Conservation (phyloP, 495 filamentous ascomycete species). For the Penicillium waksmanii region DNA sequence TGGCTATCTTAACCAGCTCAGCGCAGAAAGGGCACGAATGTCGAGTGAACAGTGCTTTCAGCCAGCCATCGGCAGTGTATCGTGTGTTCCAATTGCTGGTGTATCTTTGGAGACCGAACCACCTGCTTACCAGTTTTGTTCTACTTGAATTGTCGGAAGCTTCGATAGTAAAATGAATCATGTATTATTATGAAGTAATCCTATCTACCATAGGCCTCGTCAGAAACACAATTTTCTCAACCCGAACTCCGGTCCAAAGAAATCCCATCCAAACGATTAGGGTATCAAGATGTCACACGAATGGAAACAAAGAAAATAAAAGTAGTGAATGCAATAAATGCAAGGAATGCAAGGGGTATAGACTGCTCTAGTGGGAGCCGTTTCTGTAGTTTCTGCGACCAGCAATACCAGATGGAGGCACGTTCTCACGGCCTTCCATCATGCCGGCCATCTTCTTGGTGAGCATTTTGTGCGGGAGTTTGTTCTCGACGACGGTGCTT, state of each 20-base stretch:
- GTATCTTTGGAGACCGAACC: not conserved
- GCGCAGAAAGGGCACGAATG: not conserved
- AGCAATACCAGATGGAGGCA: slow-evolving; percentile 45
- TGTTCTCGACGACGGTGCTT: slow-evolving; percentile 34
- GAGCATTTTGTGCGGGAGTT: slow-evolving; percentile 47
- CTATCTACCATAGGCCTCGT: slow-evolving; percentile 8
- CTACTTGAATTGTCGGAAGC: not conserved
- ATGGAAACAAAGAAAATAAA: slow-evolving; percentile 12
- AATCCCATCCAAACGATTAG: slow-evolving; percentile 23
- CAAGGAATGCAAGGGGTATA: slow-evolving; percentile 2
- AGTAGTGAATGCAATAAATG: not conserved
- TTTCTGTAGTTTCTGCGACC: slow-evolving; percentile 33
- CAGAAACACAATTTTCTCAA: slow-evolving; percentile 20
- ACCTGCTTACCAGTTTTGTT: not conserved
- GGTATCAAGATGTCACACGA: slow-evolving; percentile 31
- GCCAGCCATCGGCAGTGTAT: not conserved
- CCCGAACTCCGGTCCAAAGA: slow-evolving; percentile 30
- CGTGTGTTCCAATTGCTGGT: not conserved
- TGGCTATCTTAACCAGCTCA: not conserved
- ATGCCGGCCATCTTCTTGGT: slow-evolving; percentile 48
- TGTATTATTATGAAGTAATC: slow-evolving; percentile 8
- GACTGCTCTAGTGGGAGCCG: slow-evolving; percentile 28
- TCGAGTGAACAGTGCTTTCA: not conserved
- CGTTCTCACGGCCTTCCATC: slow-evolving; percentile 65
- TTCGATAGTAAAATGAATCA: slow-evolving; percentile 2